Evolutionary conservation across 2,329 filamentous ascomycete species (phyloP).

Genomic region (Neofusicoccum umdonicola): DNA sequence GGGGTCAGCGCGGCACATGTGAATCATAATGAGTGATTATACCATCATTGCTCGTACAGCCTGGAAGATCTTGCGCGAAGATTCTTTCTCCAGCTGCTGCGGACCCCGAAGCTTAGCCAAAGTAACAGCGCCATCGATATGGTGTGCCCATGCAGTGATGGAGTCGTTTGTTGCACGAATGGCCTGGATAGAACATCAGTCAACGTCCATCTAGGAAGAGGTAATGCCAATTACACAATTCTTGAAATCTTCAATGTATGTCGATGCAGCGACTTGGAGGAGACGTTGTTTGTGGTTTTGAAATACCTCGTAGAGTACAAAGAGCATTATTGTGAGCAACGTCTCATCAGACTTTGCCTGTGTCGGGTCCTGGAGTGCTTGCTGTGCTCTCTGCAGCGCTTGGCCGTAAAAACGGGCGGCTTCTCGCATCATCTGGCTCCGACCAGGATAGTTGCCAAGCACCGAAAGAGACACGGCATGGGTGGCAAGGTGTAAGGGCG

Average conservation of each 20-base stretch:
- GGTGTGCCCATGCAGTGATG: slow-evolving; percentile 37
- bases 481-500: slow-evolving; percentile 40
- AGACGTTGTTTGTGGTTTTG: slow-evolving; percentile 10
- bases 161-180: slow-evolving; percentile 39
- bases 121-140: slow-evolving; percentile 42
- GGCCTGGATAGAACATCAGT: slow-evolving; percentile 24
- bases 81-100: slow-evolving; percentile 38
- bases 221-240: background rate
- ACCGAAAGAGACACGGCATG: slow-evolving; percentile 39
- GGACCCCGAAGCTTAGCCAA: slow-evolving; percentile 38
- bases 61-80: slow-evolving; percentile 39
- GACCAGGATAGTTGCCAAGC: slow-evolving; percentile 38
- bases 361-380: slow-evolving; percentile 35
- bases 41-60: slow-evolving; percentile 43
- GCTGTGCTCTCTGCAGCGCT: slow-evolving; percentile 36
- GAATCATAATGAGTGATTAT: background rate
- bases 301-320: slow-evolving; percentile 42
- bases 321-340: slow-evolving; percentile 39
- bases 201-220: background rate
- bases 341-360: slow-evolving; percentile 38
- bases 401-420: slow-evolving; percentile 37
- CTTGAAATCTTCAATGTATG: slow-evolving; percentile 3
- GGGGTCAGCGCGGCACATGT: slow-evolving; percentile 5
- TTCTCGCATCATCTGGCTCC: slow-evolving; percentile 31
- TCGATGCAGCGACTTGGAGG: background rate